Conservation (phyloP, 805 yeast species). For the Metschnikowia borealis region DNA sequence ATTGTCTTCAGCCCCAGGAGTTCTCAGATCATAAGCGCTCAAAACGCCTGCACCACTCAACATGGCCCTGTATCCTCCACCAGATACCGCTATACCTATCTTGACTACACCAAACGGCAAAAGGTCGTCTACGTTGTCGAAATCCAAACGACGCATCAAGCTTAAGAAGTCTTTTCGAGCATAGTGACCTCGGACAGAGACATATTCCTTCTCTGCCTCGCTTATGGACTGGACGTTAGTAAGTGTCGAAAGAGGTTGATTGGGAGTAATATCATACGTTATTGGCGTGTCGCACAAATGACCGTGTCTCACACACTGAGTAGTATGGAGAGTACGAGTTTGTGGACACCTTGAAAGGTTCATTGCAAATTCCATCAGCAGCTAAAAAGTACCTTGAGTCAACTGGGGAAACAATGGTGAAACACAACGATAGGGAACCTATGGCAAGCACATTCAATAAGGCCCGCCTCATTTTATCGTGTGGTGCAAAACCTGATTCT, state of each 20-base stretch:
- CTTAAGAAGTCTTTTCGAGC: slow-evolving; percentile 27
- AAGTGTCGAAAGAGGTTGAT: not conserved
- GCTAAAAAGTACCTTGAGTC: not conserved
- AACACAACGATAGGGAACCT: not conserved
- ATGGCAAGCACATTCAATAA: not conserved
- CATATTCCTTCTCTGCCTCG: slow-evolving; percentile 23
- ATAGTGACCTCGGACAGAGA: slow-evolving; percentile 23
- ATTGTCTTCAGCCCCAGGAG: slow-evolving; percentile 28
- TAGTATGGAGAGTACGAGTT: slow-evolving; percentile 14
- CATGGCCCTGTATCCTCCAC: slow-evolving; percentile 60
- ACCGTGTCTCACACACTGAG: slow-evolving; percentile 11
- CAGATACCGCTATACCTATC: slow-evolving; percentile 44
- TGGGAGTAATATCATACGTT: slow-evolving; percentile 5
- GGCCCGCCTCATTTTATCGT: not conserved
- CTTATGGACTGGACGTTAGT: slow-evolving; percentile 8
- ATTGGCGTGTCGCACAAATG: slow-evolving; percentile 10
- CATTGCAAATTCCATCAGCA: not conserved
- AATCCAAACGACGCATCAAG: slow-evolving; percentile 21
- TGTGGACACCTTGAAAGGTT: not conserved
- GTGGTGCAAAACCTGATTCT: not conserved
- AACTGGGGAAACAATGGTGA: not conserved
- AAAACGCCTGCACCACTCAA: slow-evolving; percentile 54
- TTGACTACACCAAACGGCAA: slow-evolving; percentile 12
- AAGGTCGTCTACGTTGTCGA: not conserved
- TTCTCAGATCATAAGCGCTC: slow-evolving; percentile 47